Base-by-base conservation (phyloP, 129 eudicot species). In the Ambrosia trifida region DNA sequence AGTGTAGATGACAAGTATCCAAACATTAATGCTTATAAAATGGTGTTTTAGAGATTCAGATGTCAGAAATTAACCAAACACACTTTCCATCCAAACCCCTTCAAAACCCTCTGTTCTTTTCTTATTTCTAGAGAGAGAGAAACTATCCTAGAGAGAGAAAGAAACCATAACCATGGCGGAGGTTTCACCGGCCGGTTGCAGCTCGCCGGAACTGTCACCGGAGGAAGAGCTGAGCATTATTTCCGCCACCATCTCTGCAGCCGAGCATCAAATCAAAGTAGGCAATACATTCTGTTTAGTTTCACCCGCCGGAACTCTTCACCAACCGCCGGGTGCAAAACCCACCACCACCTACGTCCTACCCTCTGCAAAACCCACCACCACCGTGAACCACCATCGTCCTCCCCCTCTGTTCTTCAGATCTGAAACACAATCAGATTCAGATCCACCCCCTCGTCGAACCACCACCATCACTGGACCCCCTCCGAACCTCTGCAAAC, bases 221-320 rank as follows among this genome's bases (percentile, higher is more conserved):
- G 98, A 87, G 80, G 89, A 87, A 44, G 96, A 93, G 74, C 82
- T 84, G 77, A 76, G 73, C 52, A 76, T 73, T 19, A 81, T 92
- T 43, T 73, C 82, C 33, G 82, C 76, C 78, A 85, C 85, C 47
- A 68, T 95, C 2, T 54, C 78, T 76, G 85, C 91, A 67, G 58
- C 83, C 64, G 98, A 87, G 79, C 68, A 88, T 77, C 88, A 77
- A 17, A 85, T 89, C 67, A 87, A 85, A 85, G 88, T 73, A 72
- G 96, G 95, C 83, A 96, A 89, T 58, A 82, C 77, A 11, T 93
- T 93, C 44, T 93, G 87, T 77, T 76, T 89, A 50, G 85, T 92
- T 77, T 87, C 84, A n/a, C n/a, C n/a, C n/a, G n/a, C n/a, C n/a
- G n/a, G n/a, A n/a, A n/a, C n/a, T n/a, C n/a, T n/a, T n/a, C n/a